Evolutionary conservation across 495 filamentous ascomycete genomes (phyloP).

Genomic region (Rostrohypoxylon terebratum): DNA sequence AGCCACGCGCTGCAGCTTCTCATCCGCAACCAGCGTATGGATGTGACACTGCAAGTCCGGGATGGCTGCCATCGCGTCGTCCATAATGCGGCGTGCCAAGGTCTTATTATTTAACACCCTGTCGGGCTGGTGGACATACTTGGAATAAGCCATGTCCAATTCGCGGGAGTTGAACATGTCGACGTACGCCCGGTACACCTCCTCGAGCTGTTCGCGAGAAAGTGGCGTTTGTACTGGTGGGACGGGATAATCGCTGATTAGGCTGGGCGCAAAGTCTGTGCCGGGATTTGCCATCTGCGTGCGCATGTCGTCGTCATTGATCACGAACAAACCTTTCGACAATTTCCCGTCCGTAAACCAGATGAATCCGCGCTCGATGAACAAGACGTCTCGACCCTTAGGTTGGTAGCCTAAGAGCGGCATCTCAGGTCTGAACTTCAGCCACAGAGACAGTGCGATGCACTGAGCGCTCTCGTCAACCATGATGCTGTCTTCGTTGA

Average conservation of each 20-base stretch:
- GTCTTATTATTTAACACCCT: constrained; percentile 32
- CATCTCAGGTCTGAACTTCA: constrained; percentile 33
- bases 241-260: constrained; percentile 35
- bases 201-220: constrained; percentile 29
- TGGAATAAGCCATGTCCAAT: constrained; percentile 24
- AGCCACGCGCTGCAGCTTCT: constrained; percentile 34
- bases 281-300: constrained; percentile 30
- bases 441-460: constrained; percentile 34
- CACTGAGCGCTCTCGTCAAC: constrained; percentile 35
- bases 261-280: constrained; percentile 13
- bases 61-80: constrained; percentile 34
- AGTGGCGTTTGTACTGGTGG: constrained; percentile 18
- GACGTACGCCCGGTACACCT: constrained; percentile 30
- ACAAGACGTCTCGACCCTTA: constrained; percentile 26
- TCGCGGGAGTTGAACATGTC: constrained; percentile 32
- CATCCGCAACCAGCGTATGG: constrained; percentile 34
- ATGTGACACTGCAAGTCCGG: constrained; percentile 38
- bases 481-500: constrained; percentile 39
- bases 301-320: constrained; percentile 40
- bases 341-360: constrained; percentile 41
- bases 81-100: constrained; percentile 28
- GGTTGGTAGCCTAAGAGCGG: constrained; percentile 33
- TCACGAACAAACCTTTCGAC: constrained; percentile 32
- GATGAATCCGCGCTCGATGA: constrained; percentile 35
- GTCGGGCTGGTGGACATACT: constrained; percentile 34